Evolutionary conservation across 768 basidiomycete species (phyloP), one percentile per base, ranked within the genome.

Genomic region (Tulasnella sp.): DNA sequence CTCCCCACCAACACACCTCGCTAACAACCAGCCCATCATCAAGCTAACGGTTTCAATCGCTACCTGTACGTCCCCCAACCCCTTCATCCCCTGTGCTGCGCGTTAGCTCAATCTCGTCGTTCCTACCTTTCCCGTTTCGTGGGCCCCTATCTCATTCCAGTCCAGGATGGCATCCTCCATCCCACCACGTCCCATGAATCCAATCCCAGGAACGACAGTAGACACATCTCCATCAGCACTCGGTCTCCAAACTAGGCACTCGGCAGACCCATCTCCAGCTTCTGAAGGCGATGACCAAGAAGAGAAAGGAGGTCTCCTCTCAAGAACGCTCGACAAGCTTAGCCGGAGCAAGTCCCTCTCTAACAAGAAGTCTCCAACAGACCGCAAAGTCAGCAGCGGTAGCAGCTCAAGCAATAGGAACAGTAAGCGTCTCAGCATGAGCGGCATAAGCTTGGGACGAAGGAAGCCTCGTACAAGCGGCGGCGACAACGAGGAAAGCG

Each of bases 221-320:
- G 81, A 82, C 46, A 83, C 83, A 12, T 78, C 75, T 31, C 81
- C 82, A 14, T 34, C 38, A 24, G 62, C 73, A 19, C 80, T 83
- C 31, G 81, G 82, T 46, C 80, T 83, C 19, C 71, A 71, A 38
- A 62, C 62, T 27, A 56, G 84, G 90, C 72, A 87, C 88, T 78
- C 85, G 84, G 56, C 88, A 85, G 78, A 82, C 88, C 40, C 83
- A 86, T 62, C 80, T 74, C 40, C 71, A 81, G 27, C 82, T 80
- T 84, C 86, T 40, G 82, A 84, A 82, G 79, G 87, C 68, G 84
- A 81, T 56, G 52, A 77, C 38, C 39, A 77, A 38, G 56, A 62
- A 34, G 46, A 40, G 52, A 56, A 14, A 36, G 58, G 40, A 39
- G 78, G 78, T 18, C 71, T 79, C 68, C 36, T 79, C 31, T 72